Base-by-base conservation (phyloP, 805 yeast genomes). In the Kregervanrija fluxuum region DNA sequence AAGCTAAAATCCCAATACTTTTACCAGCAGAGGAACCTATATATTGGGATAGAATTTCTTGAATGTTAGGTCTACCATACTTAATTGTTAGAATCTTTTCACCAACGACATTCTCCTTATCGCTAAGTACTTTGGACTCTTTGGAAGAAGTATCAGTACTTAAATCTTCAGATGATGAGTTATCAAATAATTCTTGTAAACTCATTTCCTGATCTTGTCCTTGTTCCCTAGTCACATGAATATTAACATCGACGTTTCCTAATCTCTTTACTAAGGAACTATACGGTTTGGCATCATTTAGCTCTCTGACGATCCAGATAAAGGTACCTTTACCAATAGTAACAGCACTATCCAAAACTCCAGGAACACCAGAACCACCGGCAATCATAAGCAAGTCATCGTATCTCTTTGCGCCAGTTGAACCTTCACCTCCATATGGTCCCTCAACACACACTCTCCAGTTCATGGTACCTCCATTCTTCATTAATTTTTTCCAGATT, bases 1-100 rank as follows among this genome's bases (percentile, higher is more conserved):
- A 74, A 5, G 70, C 58, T 28, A 63, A 62, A 45, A 74, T 52
- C 5, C 70, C 77, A 38, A 67, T 52, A 10, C 73, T 54, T 2
- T 49, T 44, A 74, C 70, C 68, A 8, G 50, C 46, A 16, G 67
- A 50, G 16, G 59, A 57, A 3, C 45, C 45, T n/a, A 68, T 59
- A 36, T 70, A 73, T 11, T 52, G 37, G 11, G 48, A 45, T 5
- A 74, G 54, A 9, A 72, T 22, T 3, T 47, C 57, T 5, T 54
- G 51, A 30, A 70, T 44, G 38, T 65, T 51, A 4, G 75, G 77
- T 57, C 75, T 65, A n/a, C 69, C 71, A 37, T 44, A 44, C 14
- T 33, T 33, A 22, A 22, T 8, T 8, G 28, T 22, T 6, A 22
- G 28, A 22, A 22, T 22, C 28, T 22, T 22, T 22, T 22, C 28